phyloP scores from a whole-genome alignment of 2,329 filamentous ascomycete species.

The Colletotrichum brevisporum region DNA sequence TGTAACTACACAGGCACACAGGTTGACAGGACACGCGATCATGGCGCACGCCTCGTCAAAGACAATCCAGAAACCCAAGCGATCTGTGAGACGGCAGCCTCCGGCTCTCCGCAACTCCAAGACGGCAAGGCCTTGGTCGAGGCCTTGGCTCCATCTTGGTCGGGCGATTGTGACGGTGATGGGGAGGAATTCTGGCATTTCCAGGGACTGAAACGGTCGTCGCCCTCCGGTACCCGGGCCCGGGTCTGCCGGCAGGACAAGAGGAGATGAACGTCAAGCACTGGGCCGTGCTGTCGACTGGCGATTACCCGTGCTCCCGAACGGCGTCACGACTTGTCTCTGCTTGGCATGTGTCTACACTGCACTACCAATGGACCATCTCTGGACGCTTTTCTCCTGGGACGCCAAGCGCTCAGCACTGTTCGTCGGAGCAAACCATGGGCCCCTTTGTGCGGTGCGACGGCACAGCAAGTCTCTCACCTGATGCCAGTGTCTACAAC shows the following conservation, averaged over 20 bases:
- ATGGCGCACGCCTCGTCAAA: conserved; percentile 16
- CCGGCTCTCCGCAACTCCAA: conserved; percentile 9
- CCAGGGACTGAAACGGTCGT: conserved; percentile 22
- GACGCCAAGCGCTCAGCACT: conserved; percentile 16
- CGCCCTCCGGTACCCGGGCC: conserved; percentile 21
- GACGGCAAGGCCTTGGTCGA: conserved; percentile 22
- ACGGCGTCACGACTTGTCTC: neutral
- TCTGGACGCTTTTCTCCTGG: neutral
- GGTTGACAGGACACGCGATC: conserved; percentile 16
- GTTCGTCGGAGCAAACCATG: neutral
- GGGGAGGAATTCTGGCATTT: conserved; percentile 1
- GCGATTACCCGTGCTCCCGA: conserved; percentile 27
- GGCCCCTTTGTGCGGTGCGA: neutral
- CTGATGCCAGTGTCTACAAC: neutral
- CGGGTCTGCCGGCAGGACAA: conserved; percentile 12
- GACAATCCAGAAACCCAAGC: neutral
- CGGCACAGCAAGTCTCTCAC: neutral
- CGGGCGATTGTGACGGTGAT: conserved; percentile 29
- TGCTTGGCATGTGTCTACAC: conserved; percentile 18
- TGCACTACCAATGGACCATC: neutral
- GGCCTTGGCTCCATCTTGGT: conserved; percentile 33
- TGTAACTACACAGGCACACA: neutral
- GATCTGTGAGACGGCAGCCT: neutral
- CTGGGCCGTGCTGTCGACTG: conserved; percentile 30
- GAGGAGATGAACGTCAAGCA: conserved; percentile 24